A percentile compares a stretch with the other conserved stretches of the same genome.
These are phyloP conservation scores for Talaromyces sp. DNA, from an alignment of 2,329 filamentous ascomycete genomes.

Conservation along the genomic window DNA sequence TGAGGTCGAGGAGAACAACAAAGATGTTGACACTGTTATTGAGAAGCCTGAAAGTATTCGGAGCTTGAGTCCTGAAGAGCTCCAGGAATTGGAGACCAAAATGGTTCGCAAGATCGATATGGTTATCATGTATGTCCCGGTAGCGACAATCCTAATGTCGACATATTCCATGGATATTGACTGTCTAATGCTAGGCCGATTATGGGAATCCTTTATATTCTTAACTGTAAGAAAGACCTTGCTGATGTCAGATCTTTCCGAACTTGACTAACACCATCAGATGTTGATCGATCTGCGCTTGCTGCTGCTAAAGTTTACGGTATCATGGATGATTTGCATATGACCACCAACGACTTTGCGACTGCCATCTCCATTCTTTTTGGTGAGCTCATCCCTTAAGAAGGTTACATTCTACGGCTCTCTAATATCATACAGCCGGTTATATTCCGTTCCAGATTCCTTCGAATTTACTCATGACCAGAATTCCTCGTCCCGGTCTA, in stretches of 20 bases:
- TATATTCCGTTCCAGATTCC: background rate
- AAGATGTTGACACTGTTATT: background rate
- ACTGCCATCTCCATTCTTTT: slow-evolving; percentile 31
- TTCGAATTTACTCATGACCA: background rate
- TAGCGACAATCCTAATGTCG: background rate
- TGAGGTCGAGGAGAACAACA: background rate
- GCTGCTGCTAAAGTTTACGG: slow-evolving; percentile 43
- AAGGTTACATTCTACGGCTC: background rate
- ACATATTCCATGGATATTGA: background rate
- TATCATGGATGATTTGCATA: slow-evolving; percentile 41
- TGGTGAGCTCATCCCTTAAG: background rate
- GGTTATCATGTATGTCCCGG: slow-evolving; percentile 24
- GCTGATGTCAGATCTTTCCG: no score
- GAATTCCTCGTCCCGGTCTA: background rate
- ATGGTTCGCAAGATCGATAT: slow-evolving; percentile 28
- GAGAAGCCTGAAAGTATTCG: slow-evolving; percentile 23
- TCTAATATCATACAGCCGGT: background rate
- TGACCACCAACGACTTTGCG: slow-evolving; percentile 39
- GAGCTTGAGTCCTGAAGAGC: slow-evolving; percentile 26
- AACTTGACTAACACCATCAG: background rate
- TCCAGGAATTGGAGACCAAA: slow-evolving; percentile 24
- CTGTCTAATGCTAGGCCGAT: background rate
- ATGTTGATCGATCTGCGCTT: slow-evolving; percentile 42
- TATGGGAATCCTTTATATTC: background rate
- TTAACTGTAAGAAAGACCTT: background rate